Evolutionary conservation across 768 basidiomycete genomes (phyloP).

Genomic region (Kwoniella mangroviensis): DNA sequence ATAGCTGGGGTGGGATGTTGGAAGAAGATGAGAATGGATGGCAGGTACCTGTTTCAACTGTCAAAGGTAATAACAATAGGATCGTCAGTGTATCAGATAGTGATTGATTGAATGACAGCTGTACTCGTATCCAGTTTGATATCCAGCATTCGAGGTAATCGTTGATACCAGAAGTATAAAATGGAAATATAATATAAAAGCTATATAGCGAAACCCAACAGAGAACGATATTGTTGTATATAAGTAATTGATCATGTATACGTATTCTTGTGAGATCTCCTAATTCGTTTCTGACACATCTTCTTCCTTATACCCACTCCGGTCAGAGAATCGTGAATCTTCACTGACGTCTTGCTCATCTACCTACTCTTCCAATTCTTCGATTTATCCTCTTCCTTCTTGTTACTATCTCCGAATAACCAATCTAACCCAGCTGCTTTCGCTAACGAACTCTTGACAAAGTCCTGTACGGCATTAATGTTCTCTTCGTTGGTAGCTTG

Average conservation of each 20-base stretch:
- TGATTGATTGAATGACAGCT: background rate
- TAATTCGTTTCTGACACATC: background rate
- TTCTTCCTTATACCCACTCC: no score
- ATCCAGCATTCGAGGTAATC: background rate
- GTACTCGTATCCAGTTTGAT: background rate
- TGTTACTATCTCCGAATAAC: constrained; percentile 20
- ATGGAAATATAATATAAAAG: background rate
- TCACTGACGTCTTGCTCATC: background rate
- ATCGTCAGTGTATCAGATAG: constrained; percentile 4
- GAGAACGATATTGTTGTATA: background rate
- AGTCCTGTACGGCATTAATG: constrained; percentile 32
- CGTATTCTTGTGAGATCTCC: background rate
- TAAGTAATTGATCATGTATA: background rate
- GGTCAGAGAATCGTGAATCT: no score
- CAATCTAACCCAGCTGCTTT: constrained; percentile 41
- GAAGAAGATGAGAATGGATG: background rate
- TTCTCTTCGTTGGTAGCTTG: constrained; percentile 22
- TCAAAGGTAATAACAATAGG: background rate
- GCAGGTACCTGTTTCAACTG: background rate
- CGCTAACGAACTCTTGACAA: constrained; percentile 35
- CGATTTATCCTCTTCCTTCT: constrained; percentile 10
- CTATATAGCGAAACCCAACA: background rate
- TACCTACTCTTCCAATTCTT: constrained; percentile 17
- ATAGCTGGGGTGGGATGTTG: background rate
- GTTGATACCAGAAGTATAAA: background rate